Evolutionary conservation across 208 protist genomes (phyloP).

Genomic region (Leishmania aethiopica): DNA sequence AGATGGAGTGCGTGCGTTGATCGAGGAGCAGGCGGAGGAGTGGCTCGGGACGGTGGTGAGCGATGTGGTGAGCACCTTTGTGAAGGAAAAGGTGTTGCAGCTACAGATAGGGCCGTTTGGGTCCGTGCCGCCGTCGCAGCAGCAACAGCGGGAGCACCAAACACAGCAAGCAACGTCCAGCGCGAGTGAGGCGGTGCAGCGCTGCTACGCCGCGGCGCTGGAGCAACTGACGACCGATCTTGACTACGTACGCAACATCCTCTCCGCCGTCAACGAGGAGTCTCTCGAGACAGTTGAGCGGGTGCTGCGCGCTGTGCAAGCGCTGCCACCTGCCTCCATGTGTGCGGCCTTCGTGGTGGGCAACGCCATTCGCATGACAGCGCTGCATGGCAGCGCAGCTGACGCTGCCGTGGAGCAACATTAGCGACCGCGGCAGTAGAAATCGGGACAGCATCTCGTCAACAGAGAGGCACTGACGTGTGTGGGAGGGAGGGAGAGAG

Average conservation of each 20-base stretch:
- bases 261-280: slow-evolving; percentile 80
- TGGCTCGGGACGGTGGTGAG: slow-evolving; percentile 76
- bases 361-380: slow-evolving; percentile 9
- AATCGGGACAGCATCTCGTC: not conserved
- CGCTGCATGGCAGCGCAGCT: not conserved
- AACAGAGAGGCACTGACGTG: not conserved
- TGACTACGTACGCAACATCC: slow-evolving; percentile 73
- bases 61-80: slow-evolving; percentile 50
- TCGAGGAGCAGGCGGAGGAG: slow-evolving; percentile 58
- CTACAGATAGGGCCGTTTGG: slow-evolving; percentile 44
- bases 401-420: not conserved
- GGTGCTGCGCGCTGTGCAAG: slow-evolving; percentile 41
- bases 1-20: slow-evolving; percentile 39
- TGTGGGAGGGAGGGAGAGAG: not conserved
- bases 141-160: not conserved
- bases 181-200: not conserved
- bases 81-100: slow-evolving; percentile 54
- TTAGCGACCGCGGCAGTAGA: not conserved
- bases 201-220: slow-evolving; percentile 37
- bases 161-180: not conserved
- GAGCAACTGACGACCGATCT: slow-evolving; percentile 74
- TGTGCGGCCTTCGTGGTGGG: slow-evolving; percentile 12
- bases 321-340: slow-evolving; percentile 25
- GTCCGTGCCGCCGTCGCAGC: not conserved
- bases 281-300: slow-evolving; percentile 53